These are phyloP conservation scores for Coniochaeta sp. DNA, from an alignment of 2,329 filamentous ascomycete species.

Conservation along the genomic window DNA sequence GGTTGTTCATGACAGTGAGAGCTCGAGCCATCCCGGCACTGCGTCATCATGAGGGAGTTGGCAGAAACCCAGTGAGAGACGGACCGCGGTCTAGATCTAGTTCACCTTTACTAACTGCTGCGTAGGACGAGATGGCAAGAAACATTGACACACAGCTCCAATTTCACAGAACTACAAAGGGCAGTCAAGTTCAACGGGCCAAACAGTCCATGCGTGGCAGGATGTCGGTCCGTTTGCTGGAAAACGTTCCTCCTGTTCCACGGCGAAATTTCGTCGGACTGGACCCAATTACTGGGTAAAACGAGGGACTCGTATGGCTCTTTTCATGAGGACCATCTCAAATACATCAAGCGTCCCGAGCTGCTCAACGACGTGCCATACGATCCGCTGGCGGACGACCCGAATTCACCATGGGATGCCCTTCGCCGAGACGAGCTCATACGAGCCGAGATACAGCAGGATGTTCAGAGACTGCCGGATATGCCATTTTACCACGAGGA, in stretches of 20 bases:
- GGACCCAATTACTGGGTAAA: conserved; percentile 60
- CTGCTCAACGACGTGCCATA: conserved; percentile 61
- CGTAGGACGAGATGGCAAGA: conserved; percentile 60
- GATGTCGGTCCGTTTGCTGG: conserved; percentile 85
- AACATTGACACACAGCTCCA: conserved; percentile 50
- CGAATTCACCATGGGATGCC: conserved; percentile 86
- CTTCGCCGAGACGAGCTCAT: conserved; percentile 77
- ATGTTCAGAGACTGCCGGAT: conserved; percentile 89
- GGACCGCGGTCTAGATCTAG: neutral
- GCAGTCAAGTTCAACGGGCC: conserved; percentile 56
- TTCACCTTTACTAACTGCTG: neutral
- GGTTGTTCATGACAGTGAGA: neutral
- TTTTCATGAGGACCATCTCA: conserved; percentile 67
- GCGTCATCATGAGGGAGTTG: conserved; percentile 41
- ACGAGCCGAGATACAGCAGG: conserved; percentile 84
- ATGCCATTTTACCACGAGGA: conserved; percentile 83
- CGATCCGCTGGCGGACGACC: conserved; percentile 83
- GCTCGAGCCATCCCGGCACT: neutral
- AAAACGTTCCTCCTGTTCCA: conserved; percentile 83
- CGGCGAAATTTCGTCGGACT: conserved; percentile 55
- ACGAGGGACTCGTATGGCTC: conserved; percentile 69
- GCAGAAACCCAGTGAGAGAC: conserved; percentile 42
- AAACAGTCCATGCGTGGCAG: conserved; percentile 58
- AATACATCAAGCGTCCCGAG: conserved; percentile 78
- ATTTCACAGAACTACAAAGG: conserved; percentile 54